Evolutionary conservation across 192 early-diverging fungal genomes (phyloP), one percentile per base, ranked within the genome.

Genomic region (Chytriomyces sp.): DNA sequence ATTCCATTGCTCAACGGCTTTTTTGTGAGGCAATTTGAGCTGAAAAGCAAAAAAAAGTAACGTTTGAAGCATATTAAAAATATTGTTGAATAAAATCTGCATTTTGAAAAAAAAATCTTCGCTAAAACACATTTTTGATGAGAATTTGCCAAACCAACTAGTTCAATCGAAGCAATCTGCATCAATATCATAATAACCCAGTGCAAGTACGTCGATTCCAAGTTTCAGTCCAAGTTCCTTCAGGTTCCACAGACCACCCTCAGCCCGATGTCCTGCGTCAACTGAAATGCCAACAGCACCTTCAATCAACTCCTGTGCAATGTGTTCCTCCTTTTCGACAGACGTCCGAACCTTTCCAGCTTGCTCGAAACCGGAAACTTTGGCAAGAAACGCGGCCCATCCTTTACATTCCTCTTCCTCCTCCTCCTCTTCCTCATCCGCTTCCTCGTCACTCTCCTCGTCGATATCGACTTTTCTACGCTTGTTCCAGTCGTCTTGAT

Each of bases 1-100:
- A 81, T 84, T 63, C 60, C 82, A 19, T 12, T 83, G 0, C 25
- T 53, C 1, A 37, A 65, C 30, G 74, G 76, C 5, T 52, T 82
- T 22, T 65, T 71, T 60, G 77, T 86, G 32, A 78, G 75, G 64
- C 74, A 85, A 64, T 82, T 74, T 53, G 44, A 6, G 26, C 25
- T 74, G 53, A 74, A 74, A 39, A 40, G 39, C 17, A 69, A 69
- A 34, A 63, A 63, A 34, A 22, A 31, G 28, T 30, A 58, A 58
- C 31, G 10, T 22, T n/a, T 49, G n/a, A n/a, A 49, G 1, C 2
- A 49, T 49, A 49, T 49, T 3, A 49, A 49, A n/a, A 22, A 49
- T 49, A 49, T 3, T 49, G 22, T n/a, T 14, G 17, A 49, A 49
- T 49, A 49, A 49, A 49, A 22, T n/a, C 1, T n/a, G 44, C 22